These are phyloP conservation scores for Coprinopsis strossmayeri DNA, from an alignment of 768 basidiomycete genomes.

Conservation along the genomic window DNA sequence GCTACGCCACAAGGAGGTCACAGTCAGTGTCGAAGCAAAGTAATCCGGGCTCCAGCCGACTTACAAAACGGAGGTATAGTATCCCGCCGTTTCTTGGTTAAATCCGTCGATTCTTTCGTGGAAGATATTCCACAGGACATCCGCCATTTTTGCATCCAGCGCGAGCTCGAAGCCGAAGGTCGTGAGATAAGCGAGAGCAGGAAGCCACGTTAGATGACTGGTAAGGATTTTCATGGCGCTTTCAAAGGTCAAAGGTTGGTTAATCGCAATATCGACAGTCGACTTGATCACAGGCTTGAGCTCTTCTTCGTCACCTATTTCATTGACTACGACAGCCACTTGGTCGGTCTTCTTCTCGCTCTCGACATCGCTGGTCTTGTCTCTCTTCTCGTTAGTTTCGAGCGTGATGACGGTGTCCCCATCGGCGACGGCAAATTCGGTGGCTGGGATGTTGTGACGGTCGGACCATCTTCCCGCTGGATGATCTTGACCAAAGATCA, in stretches of 20 bases:
- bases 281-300: slow-evolving; percentile 16
- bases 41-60: slow-evolving; percentile 2
- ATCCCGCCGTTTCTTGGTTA: slow-evolving; percentile 46
- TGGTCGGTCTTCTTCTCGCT: slow-evolving; percentile 18
- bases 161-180: slow-evolving; percentile 56
- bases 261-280: slow-evolving; percentile 37
- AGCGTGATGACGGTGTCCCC: slow-evolving; percentile 14
- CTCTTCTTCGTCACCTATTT: slow-evolving; percentile 10
- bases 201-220: slow-evolving; percentile 48
- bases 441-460: slow-evolving; percentile 32
- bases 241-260: slow-evolving; percentile 33
- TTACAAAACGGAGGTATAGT: slow-evolving; percentile 30
- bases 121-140: slow-evolving; percentile 34
- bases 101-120: slow-evolving; percentile 28
- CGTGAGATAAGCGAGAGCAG: slow-evolving; percentile 43
- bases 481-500: slow-evolving; percentile 47
- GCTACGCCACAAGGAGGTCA: slow-evolving; percentile 17
- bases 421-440: slow-evolving; percentile 15
- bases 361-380: too few relatives aligned
- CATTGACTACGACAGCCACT: slow-evolving; percentile 15
- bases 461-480: slow-evolving; percentile 49
- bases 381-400: slow-evolving; percentile 15
- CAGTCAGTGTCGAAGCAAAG: slow-evolving; percentile 1
- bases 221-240: slow-evolving; percentile 25
- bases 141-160: slow-evolving; percentile 47